phyloP scores from a whole-genome alignment of 345 rosid species.

The Salix exigua region DNA sequence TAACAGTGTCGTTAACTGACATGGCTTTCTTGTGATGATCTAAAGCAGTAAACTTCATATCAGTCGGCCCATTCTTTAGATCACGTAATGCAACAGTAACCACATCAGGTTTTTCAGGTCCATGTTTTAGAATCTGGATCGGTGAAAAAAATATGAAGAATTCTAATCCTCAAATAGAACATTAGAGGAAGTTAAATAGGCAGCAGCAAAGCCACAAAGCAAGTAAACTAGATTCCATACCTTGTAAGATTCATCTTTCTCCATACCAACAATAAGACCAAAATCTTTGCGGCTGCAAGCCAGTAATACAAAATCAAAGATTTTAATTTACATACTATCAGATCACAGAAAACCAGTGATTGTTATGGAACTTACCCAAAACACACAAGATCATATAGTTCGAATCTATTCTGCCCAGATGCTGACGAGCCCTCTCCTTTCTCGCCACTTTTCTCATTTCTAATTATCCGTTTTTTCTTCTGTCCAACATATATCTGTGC shows the following conservation, averaged over 20 bases:
- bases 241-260: constrained; percentile 79
- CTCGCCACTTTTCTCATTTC: constrained; percentile 49
- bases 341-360: constrained; percentile 7
- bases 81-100: constrained; percentile 48
- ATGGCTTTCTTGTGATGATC: constrained; percentile 59
- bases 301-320: constrained; percentile 21
- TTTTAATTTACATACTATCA: constrained; percentile 1
- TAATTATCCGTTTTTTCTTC: constrained; percentile 46
- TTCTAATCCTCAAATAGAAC: not conserved
- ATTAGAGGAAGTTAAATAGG: constrained; percentile 23
- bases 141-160: not conserved
- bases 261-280: constrained; percentile 81
- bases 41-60: constrained; percentile 70
- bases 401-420: constrained; percentile 43
- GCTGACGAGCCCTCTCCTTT: constrained; percentile 70
- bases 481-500: constrained; percentile 75
- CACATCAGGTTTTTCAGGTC: constrained; percentile 55
- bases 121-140: constrained; percentile 72
- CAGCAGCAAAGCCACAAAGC: constrained; percentile 3
- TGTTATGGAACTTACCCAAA: constrained; percentile 53
- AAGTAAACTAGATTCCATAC: constrained; percentile 33
- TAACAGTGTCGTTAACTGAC: constrained; percentile 68
- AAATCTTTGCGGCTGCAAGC: constrained; percentile 79
- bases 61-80: constrained; percentile 57
- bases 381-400: constrained; percentile 65